Evolutionary conservation across 1,139 yeast species (phyloP), one percentile per base, ranked within the genome.

Genomic region (Geotrichum fermentans): DNA sequence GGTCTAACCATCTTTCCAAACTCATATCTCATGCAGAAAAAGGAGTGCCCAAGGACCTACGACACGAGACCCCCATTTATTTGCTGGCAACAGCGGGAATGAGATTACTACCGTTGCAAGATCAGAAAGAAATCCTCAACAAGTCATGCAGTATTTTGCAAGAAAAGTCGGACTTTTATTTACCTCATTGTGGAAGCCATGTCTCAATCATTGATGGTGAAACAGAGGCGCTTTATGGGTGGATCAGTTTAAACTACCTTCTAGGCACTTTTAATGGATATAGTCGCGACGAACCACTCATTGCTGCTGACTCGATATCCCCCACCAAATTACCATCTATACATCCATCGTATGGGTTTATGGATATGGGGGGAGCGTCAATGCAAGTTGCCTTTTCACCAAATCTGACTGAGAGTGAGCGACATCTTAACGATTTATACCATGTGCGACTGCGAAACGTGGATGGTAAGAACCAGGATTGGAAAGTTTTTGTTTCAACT

Each of bases 361-460:
- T 85, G 58, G 92, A 84, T 57, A 81, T 85, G 88, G 94, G 94
- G 13, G 95, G 94, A 0, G 90, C 89, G 0, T 82, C 89, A 1
- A 82, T 92, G 1, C 94, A 85, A 61, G 78, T 85, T 42, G 88
- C 86, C 1, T 84, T 83, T 61, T 80, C 79, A 56, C 92, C 94
- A 0, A 78, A 78, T 57, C 45, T 66, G 17, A 72, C 81, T 0
- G 86, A 82, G 54, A 67, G 73, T 3, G 64, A 63, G 2, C 77
- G 78, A 43, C 87, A 82, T 58, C 59, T 68, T 41, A 80, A 80
- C 47, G 79, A 79, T 51, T 62, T 83, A 47, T 78, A 75, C 58
- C 70, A 69, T 32, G 65, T 85, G 6, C 69, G 72, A 18, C 64
- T 83, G 41, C 69, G 77, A 29, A 68, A 73, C 16, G 56, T 76